phyloP scores from a whole-genome alignment of 2,329 filamentous ascomycete genomes.

The Alternaria angustiovoidea region DNA sequence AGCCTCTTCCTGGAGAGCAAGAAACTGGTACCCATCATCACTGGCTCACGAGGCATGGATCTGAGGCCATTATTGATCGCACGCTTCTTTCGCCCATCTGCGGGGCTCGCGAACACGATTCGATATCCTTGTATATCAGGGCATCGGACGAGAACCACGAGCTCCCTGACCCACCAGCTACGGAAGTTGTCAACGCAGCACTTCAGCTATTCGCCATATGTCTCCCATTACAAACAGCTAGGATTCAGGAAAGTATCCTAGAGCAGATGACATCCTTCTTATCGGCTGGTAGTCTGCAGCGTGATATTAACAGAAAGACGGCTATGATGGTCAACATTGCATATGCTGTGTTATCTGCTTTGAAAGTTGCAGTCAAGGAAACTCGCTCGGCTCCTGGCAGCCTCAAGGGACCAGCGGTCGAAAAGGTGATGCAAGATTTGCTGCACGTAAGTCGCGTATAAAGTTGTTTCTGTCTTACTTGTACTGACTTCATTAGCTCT shows the following conservation, averaged over 20 bases:
- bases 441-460: slow-evolving; percentile 72
- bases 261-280: slow-evolving; percentile 92
- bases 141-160: slow-evolving; percentile 57
- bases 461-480: background rate
- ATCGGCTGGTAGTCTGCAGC: slow-evolving; percentile 78
- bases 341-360: slow-evolving; percentile 77
- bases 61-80: slow-evolving; percentile 71
- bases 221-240: slow-evolving; percentile 85
- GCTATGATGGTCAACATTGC: slow-evolving; percentile 92
- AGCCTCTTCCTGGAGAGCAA: slow-evolving; percentile 70
- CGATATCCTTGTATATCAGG: slow-evolving; percentile 77
- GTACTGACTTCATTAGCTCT: slow-evolving; percentile 57
- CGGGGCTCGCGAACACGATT: slow-evolving; percentile 87
- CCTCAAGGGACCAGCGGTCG: slow-evolving; percentile 76
- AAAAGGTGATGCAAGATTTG: slow-evolving; percentile 73
- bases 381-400: slow-evolving; percentile 76
- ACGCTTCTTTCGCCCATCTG: slow-evolving; percentile 70
- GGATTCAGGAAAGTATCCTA: slow-evolving; percentile 93
- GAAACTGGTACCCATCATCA: slow-evolving; percentile 55
- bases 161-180: slow-evolving; percentile 81
- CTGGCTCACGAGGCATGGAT: slow-evolving; percentile 63
- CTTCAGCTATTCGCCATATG: slow-evolving; percentile 93
- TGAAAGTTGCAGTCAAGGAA: slow-evolving; percentile 86
- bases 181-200: slow-evolving; percentile 92
- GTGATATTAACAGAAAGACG: slow-evolving; percentile 86